phyloP scores from a whole-genome alignment of 371 early-diverging fungal species.

The Saksenaea oblongispora region DNA sequence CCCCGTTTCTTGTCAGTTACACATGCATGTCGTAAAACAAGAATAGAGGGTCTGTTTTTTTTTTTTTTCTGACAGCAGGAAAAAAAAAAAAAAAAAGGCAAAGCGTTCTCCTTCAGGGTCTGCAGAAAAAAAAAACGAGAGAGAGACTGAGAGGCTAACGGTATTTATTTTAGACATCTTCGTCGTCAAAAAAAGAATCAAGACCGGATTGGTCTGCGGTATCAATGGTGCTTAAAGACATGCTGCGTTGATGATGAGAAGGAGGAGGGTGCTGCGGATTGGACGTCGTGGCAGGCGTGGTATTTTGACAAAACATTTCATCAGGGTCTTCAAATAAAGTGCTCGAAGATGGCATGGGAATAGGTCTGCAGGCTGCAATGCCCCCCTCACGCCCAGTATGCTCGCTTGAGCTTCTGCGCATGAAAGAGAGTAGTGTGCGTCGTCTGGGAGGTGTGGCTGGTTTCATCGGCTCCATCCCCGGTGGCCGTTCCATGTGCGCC shows the following conservation, averaged over 20 bases:
- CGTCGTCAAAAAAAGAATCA: constrained; percentile 46
- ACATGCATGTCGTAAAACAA: too few species aligned
- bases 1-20: too few species aligned
- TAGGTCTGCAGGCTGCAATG: constrained; percentile 9
- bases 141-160: background rate
- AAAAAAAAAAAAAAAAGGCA: background rate
- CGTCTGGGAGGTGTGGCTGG: constrained; percentile 14
- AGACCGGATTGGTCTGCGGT: constrained; percentile 29
- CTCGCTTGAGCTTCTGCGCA: constrained; percentile 21
- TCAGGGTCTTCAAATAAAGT: constrained; percentile 49
- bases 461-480: background rate
- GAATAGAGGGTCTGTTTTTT: too few species aligned
- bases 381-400: background rate
- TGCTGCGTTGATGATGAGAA: background rate
- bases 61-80: background rate
- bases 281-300: background rate
- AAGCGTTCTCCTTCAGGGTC: too few species aligned
- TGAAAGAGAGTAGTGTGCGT: constrained; percentile 32
- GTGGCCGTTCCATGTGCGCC: background rate
- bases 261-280: background rate
- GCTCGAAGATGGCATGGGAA: constrained; percentile 33
- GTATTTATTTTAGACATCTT: constrained; percentile 19
- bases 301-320: constrained; percentile 11
- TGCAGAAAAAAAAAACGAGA: too few species aligned
- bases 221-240: background rate